Evolutionary conservation across 2,329 filamentous ascomycete genomes (phyloP), one percentile per base, ranked within the genome.

Genomic region (Sclerotinia glacialis): DNA sequence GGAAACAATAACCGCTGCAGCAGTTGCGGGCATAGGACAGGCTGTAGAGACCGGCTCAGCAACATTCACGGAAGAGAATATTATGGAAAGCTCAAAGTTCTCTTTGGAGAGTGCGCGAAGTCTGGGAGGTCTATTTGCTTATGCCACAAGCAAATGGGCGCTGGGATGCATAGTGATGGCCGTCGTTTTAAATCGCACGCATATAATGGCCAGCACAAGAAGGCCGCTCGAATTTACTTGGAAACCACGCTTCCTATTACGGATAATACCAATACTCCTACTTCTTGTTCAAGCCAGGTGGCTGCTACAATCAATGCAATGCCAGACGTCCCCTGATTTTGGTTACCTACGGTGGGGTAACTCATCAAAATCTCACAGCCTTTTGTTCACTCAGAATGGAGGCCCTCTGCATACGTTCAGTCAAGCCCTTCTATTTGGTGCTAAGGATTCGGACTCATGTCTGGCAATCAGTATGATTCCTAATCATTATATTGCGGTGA

Each of bases 81-180:
- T 80, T 58, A 79, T 81, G 66, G 77, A 78, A 31, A 66, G 78
- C 65, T 81, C 83, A 8, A 80, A 80, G 42, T 81, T 88, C 69
- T 83, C 85, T 7, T 76, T 86, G 70, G 86, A 88, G 71, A 80
- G 85, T 31, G 80, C 83, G 1, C 86, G 89, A 75, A 92, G 90
- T 53, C 82, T 97, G 53, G 91, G 92, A 54, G 93, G 91, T 69
- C 87, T 98, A 67, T 93, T 98, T 78, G 90, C 88, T 73, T 99
- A 98, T 78, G 83, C 93, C 53, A 96, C 91, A 1, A 96, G 92
- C 78, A 90, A 90, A 78, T 98, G 95, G 95, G 93, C 94, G 0
- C 80, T 98, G 67, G 88, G 89, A 63, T 97, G 93, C 73, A 88
- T 98, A 72, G 86, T 89, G 47, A 91, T 94, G 83, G 92, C 92